Base-by-base conservation (phyloP, 2,329 filamentous ascomycete species). In the Ophiosphaerella narmari region DNA sequence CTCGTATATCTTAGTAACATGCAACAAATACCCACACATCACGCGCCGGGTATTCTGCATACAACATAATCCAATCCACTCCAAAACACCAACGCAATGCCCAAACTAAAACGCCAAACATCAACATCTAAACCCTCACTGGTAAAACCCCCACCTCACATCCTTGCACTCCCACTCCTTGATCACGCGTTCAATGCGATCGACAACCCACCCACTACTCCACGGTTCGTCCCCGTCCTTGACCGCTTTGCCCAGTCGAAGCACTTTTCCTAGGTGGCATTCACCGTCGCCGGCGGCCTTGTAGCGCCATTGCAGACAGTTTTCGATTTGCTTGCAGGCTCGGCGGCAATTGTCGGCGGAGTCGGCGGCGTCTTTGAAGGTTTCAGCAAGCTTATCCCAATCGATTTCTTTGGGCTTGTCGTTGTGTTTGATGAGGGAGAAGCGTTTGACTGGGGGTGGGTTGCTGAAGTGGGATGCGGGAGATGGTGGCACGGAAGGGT, bases 291-390 rank as follows among this genome's bases (percentile, higher is more conserved):
- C 60, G 50, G 2, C 40, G 43, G 45, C 45, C 11, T 6, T 62
- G 39, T 65, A 68, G 7, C 63, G 67, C 69, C 71, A 75, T 46
- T 76, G 73, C 43, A 75, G 13, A 37, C 74, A 76, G 12, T 74
- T 65, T 4, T 62, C 56, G 0, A 62, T 54, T 2, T 55, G 36
- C 2, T 59, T 39, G 55, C 72, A 75, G 16, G 65, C 54, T 2
- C 54, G 46, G 34, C 64, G 55, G 54, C 72, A 75, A 7, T 46
- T 48, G 5, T 62, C 50, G 3, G 55, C 29, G 26, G 51, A 65
- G 12, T 65, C 54, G 1, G 61, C 64, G 2, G 68, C 67, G 3
- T 66, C 57, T 16, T 66, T 54, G 13, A 62, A 44, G 11, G 46
- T 52, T 11, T 58, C 54, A 5, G 54, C 49, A 3, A 61, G 46